A percentile compares a stretch with the other conserved stretches of the same genome.
phyloP scores from a whole-genome alignment of 2,329 filamentous ascomycete species.

The Cladosporium sp. region DNA sequence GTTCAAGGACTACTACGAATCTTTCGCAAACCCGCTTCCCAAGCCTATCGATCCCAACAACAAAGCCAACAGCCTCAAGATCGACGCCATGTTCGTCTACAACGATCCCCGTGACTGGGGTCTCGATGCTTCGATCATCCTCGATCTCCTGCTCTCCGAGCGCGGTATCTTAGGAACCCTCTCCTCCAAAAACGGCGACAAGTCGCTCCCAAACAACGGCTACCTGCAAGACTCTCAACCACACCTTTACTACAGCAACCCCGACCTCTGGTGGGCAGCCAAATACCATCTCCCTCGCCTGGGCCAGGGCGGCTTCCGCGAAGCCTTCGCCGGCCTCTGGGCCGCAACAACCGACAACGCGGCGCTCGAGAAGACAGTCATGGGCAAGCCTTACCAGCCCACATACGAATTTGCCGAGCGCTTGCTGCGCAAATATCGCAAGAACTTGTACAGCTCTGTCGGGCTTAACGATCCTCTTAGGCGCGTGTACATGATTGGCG shows the following conservation, averaged over 20 bases:
- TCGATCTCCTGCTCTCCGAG: conserved; percentile 78
- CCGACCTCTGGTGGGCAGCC: conserved; percentile 87
- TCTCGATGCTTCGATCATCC: conserved; percentile 79
- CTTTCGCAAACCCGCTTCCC: conserved; percentile 61
- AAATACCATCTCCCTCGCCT: conserved; percentile 82
- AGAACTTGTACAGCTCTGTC: conserved; percentile 46
- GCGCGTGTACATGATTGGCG: conserved; percentile 89
- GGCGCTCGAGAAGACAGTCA: conserved; percentile 53
- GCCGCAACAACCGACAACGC: conserved; percentile 62
- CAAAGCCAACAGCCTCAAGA: conserved; percentile 62
- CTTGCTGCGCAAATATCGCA: conserved; percentile 65
- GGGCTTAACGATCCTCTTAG: conserved; percentile 53
- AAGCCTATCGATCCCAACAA: conserved; percentile 50
- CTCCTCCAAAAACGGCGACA: conserved; percentile 69
- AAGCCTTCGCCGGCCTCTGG: conserved; percentile 81
- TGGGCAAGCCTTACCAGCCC: conserved; percentile 77
- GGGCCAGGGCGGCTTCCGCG: conserved; percentile 88
- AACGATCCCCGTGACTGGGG: conserved; percentile 98
- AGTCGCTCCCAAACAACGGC: conserved; percentile 67
- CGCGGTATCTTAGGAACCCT: conserved; percentile 80
- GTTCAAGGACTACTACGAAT: conserved; percentile 62
- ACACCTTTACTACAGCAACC: conserved; percentile 81
- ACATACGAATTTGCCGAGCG: conserved; percentile 87
- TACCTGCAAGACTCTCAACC: conserved; percentile 84
- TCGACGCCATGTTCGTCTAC: conserved; percentile 91